Conservation (phyloP, 1,284 basidiomycete genomes). For the Sporisorium reilianum region DNA sequence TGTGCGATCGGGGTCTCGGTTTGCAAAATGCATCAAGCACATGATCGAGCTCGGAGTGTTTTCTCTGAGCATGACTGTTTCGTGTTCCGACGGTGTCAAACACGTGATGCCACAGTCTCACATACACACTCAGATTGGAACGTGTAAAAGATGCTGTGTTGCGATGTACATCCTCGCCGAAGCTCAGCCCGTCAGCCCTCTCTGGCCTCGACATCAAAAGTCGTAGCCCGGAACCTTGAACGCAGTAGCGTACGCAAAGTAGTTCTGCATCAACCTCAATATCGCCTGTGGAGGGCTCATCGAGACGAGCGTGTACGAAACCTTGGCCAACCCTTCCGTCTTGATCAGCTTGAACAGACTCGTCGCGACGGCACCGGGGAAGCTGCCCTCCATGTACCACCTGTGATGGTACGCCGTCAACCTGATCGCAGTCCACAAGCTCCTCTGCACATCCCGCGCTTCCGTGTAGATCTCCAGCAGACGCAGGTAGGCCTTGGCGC, state of each 20-base stretch:
- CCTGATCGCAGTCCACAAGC: constrained; percentile 89
- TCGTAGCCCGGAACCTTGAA: constrained; percentile 50
- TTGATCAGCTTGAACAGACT: constrained; percentile 92
- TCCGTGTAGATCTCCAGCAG: constrained; percentile 94
- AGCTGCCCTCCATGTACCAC: constrained; percentile 73
- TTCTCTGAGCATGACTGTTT: neutral
- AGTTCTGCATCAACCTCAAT: constrained; percentile 55
- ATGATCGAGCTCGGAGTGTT: neutral
- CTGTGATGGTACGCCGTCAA: constrained; percentile 89
- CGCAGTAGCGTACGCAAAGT: constrained; percentile 51
- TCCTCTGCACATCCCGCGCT: constrained; percentile 89
- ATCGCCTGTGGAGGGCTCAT: constrained; percentile 73
- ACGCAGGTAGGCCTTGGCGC: constrained; percentile 89
- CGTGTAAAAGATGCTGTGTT: neutral
- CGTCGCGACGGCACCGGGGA: constrained; percentile 88
- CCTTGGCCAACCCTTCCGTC: constrained; percentile 94
- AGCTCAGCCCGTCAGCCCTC: no score
- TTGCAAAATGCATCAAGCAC: no score
- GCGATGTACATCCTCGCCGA: no score
- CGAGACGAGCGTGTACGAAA: constrained; percentile 90
- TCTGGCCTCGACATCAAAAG: constrained; percentile 19
- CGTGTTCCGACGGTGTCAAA: neutral
- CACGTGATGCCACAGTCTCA: neutral
- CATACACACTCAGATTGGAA: no score
- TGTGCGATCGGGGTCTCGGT: neutral